Percentiles rank a stretch among this genome's conserved stretches.
phyloP scores from a whole-genome alignment of 192 early-diverging fungal species.

The Coemansia biformis region DNA sequence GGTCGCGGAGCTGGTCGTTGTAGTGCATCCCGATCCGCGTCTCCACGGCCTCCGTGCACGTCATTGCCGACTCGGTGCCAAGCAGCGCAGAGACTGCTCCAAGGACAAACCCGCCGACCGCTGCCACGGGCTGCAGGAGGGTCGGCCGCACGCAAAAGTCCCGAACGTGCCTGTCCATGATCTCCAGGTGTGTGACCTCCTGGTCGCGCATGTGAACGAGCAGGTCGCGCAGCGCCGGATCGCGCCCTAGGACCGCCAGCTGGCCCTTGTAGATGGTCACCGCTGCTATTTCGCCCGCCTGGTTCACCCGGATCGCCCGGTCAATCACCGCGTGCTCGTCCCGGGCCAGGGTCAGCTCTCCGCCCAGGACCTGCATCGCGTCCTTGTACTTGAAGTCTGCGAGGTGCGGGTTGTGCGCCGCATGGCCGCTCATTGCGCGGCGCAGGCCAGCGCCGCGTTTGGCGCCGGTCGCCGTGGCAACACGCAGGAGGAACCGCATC shows the following conservation, averaged over 20 bases:
- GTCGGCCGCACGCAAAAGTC: slow-evolving; percentile 82
- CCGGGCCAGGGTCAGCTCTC: slow-evolving; percentile 33
- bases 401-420: slow-evolving; percentile 43
- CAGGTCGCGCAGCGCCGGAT: slow-evolving; percentile 62
- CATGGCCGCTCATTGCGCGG: slow-evolving; percentile 27
- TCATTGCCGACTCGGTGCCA: slow-evolving; percentile 96
- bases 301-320: slow-evolving; percentile 89
- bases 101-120: slow-evolving; percentile 75
- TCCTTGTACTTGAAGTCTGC: slow-evolving; percentile 31
- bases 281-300: slow-evolving; percentile 93
- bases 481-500: no score
- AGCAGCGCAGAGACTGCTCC: slow-evolving; percentile 82
- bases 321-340: slow-evolving; percentile 58
- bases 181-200: slow-evolving; percentile 75
- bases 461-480: no score
- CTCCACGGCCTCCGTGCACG: slow-evolving; percentile 98
- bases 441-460: no score
- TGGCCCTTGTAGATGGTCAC: slow-evolving; percentile 97
- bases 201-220: slow-evolving; percentile 96
- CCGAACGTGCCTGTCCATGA: slow-evolving; percentile 71
- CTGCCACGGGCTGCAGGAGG: slow-evolving; percentile 79
- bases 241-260: slow-evolving; percentile 66
- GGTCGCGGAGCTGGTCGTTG: slow-evolving; percentile 87
- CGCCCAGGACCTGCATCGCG: slow-evolving; percentile 21
- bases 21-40: slow-evolving; percentile 94